A percentile compares a stretch with the other conserved stretches of the same genome.
Evolutionary conservation across 2,329 filamentous ascomycete species (phyloP).

Genomic region (Thyridium curvatum): DNA sequence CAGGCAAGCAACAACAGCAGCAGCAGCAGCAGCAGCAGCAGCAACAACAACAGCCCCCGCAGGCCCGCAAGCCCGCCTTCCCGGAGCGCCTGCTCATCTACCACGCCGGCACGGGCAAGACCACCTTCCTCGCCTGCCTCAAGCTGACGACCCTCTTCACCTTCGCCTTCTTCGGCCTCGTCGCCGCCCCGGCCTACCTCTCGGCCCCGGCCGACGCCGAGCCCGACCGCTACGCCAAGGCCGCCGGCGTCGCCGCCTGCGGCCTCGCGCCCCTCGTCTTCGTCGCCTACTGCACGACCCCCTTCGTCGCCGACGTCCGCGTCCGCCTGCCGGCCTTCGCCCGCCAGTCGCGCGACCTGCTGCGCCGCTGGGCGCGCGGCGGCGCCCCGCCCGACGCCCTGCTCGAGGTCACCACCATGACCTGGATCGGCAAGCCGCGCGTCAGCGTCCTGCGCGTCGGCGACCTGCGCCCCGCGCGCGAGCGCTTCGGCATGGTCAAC

Average conservation of each 20-base stretch:
- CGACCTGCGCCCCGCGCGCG: conserved; percentile 23
- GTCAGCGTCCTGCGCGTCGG: conserved; percentile 22
- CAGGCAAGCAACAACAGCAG: no score
- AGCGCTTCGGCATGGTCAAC: conserved; percentile 31
- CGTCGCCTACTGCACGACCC: conserved; percentile 57
- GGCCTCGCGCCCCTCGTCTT: conserved; percentile 60
- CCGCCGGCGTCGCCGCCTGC: conserved; percentile 39
- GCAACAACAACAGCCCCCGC: no score
- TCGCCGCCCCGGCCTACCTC: conserved; percentile 56
- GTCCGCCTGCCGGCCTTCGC: conserved; percentile 62
- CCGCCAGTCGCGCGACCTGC: conserved; percentile 49
- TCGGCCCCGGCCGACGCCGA: conserved; percentile 31
- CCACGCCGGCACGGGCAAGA: conserved; percentile 63
- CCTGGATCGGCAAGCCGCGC: conserved; percentile 47
- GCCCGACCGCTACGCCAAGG: conserved; percentile 22
- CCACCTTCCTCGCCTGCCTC: conserved; percentile 61
- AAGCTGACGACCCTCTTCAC: conserved; percentile 68
- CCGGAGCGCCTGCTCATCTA: conserved; percentile 64
- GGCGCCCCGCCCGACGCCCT: conserved; percentile 39
- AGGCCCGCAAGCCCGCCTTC: conserved; percentile 23
- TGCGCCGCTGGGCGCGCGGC: conserved; percentile 44
- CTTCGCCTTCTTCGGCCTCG: conserved; percentile 57
- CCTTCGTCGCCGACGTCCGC: conserved; percentile 68
- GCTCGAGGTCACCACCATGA: conserved; percentile 50
- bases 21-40: no score